Evolutionary conservation across 805 yeast genomes (phyloP).

Genomic region (Cyberlindnera maritima): DNA sequence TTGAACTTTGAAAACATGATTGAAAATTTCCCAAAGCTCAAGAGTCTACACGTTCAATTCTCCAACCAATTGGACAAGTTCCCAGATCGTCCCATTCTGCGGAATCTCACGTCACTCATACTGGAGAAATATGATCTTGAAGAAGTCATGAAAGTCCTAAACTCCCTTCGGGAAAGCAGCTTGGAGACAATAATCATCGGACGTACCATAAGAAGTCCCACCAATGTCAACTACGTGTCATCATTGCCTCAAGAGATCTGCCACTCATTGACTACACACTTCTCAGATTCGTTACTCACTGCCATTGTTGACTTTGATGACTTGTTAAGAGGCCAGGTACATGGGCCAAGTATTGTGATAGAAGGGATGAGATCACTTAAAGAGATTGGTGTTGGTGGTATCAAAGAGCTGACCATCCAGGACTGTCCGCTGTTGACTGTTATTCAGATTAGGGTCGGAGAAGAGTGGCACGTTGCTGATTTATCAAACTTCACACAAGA

Average conservation of each 20-base stretch:
- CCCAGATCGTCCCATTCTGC: not conserved
- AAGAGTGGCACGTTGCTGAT: slow-evolving; percentile 1
- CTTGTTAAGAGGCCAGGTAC: not conserved
- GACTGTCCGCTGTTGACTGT: slow-evolving; percentile 4
- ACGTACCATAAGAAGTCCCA: not conserved
- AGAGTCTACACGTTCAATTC: slow-evolving; percentile 1
- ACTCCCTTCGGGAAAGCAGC: not conserved
- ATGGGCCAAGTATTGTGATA: not conserved
- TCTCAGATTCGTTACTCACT: not conserved
- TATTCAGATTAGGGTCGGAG: slow-evolving; percentile 1
- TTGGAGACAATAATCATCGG: not conserved
- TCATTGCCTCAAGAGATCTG: not conserved
- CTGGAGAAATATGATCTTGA: not conserved
- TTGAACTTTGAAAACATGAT: slow-evolving; percentile 3
- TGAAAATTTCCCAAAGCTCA: slow-evolving; percentile 3
- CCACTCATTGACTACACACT: not conserved
- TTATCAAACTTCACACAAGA: not conserved
- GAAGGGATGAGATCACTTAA: not conserved
- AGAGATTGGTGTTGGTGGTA: slow-evolving; percentile 8
- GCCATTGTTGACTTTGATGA: slow-evolving; percentile 5
- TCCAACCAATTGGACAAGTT: slow-evolving; percentile 1
- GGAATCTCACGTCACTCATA: not conserved
- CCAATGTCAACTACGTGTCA: not conserved
- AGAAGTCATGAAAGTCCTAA: not conserved
- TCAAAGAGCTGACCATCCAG: not conserved